Evolutionary conservation across 2,329 filamentous ascomycete genomes (phyloP), one percentile per base, ranked within the genome.

Genomic region (Verticillium longisporum): DNA sequence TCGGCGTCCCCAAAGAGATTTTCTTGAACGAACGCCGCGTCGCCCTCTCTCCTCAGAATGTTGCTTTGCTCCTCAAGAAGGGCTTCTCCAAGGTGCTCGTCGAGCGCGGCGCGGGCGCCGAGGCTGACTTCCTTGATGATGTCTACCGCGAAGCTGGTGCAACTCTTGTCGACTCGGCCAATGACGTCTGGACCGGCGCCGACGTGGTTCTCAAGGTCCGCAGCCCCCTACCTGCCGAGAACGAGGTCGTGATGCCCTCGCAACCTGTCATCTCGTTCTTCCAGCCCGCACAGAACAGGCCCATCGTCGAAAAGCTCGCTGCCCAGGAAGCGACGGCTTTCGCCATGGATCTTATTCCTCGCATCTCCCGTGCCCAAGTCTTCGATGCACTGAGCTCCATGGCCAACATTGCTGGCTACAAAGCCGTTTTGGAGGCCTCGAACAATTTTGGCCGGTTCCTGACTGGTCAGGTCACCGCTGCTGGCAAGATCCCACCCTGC

Each of bases 351-450:
- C 89, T 93, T 86, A 89, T 97, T 59, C 92, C 92, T 15, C 87
- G 92, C 50, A 96, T 96, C 67, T 96, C 92, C 1, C 85, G 92
- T 56, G 92, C 92, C 1, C 92, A 96, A 72, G 87, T 90, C 0
- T 96, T 96, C 68, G 92, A 96, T 74, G 92, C 91, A 0, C 80
- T 96, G 61, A 92, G 91, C 73, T 95, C 90, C 10, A 96, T 96
- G 92, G 92, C 92, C 63, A 96, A 96, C 68, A 96, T 96, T 76
- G 91, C 92, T 26, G 92, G 92, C 0, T 97, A 97, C 77, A 96
- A 96, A 74, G 92, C 92, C 50, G 91, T 96, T 1, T 78, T 96
- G 54, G 92, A 96, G 73, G 92, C 92, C 1, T 93, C 91, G 14
- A 96, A 96, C 74, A 87, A 89, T 65, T 97, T 96, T 74, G 92